Base-by-base conservation (phyloP, 2,329 filamentous ascomycete species). In the Amylocarpus encephaloides region DNA sequence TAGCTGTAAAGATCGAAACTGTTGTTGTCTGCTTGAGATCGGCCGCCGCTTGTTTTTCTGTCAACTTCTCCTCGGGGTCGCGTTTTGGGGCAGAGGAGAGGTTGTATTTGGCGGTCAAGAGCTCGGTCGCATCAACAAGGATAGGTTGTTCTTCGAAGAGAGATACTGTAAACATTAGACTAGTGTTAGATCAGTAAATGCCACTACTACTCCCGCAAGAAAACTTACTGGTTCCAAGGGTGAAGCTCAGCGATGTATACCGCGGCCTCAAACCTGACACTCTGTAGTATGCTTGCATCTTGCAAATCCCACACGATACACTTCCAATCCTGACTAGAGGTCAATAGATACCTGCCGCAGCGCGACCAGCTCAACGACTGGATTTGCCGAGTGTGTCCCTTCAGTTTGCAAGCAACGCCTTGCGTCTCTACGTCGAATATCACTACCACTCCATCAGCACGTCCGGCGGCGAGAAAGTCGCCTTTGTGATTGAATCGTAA, bases 361-460 rank as follows among this genome's bases (percentile, higher is more conserved):
- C 85, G 79, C 46, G 92, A 96, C 93, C 93, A 98, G 72, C 91
- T 95, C 53, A 98, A 70, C 46, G 88, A 95, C 61, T 95, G 92
- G 50, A 98, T 91, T 66, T 93, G 92, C 65, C 88, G 85, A 45
- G 88, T 95, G 70, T 98, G 93, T 11, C 92, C 93, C 58, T 89
- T 83, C 56, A 98, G 75, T 71, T 97, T 98, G 65, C 90, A 85
- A 51, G 93, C 93, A 4, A 97, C 88, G 34, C 93, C 92, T 77
- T 94, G 95, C 9, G 94, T 98, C 70, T 98, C 94, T 44, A 97
- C 82, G 66, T 98, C 93, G 78, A 95, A 98, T 42, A 98, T 86
- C 49, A 95, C 88, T 36, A 98, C 86, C 5, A 89, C 93, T 59
- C 93, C 93, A 71, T 98, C 93, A 55, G 90, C 88, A 65, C 93